Percentiles rank a stretch among this genome's conserved stretches.
These are phyloP conservation scores for Cicer cuneatum DNA, from an alignment of 306 rosid species.

Conservation along the genomic window DNA sequence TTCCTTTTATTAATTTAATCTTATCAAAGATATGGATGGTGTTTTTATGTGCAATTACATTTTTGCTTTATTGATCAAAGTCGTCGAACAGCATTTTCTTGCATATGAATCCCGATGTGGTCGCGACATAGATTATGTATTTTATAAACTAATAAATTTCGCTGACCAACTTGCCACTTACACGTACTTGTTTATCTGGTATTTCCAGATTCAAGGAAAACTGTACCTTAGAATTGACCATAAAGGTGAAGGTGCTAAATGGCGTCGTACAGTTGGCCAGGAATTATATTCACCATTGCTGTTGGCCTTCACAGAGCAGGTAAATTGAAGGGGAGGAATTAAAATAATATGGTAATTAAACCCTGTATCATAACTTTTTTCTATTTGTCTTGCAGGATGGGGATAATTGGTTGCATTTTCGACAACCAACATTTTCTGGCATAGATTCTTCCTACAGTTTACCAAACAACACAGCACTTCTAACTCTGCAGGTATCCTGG, in stretches of 20 bases:
- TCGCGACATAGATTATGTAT: conserved; percentile 19
- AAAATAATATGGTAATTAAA: background rate
- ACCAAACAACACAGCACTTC: conserved; percentile 72
- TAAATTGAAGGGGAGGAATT: conserved; percentile 28
- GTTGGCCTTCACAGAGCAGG: conserved; percentile 91
- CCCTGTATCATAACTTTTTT: conserved; percentile 5
- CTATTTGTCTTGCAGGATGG: conserved; percentile 61
- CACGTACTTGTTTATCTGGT: conserved; percentile 19
- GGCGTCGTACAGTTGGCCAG: conserved; percentile 97
- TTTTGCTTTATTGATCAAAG: conserved; percentile 16
- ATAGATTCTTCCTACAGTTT: conserved; percentile 68
- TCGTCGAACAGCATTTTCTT: conserved; percentile 16
- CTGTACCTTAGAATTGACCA: conserved; percentile 76
- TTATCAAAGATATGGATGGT: conserved; percentile 14
- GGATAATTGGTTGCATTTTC: conserved; percentile 54
- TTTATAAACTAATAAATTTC: conserved; percentile 10
- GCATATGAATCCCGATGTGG: background rate
- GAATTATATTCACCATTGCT: conserved; percentile 89
- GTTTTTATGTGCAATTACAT: background rate
- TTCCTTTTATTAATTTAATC: conserved; percentile 5
- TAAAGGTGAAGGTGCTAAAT: conserved; percentile 80
- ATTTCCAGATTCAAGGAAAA: conserved; percentile 84
- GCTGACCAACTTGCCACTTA: conserved; percentile 29
- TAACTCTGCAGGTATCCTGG: conserved; percentile 72
- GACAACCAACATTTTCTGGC: conserved; percentile 56